Evolutionary conservation across 257 asterid genomes (phyloP).

Genomic region (Ocimum tenuiflorum): DNA sequence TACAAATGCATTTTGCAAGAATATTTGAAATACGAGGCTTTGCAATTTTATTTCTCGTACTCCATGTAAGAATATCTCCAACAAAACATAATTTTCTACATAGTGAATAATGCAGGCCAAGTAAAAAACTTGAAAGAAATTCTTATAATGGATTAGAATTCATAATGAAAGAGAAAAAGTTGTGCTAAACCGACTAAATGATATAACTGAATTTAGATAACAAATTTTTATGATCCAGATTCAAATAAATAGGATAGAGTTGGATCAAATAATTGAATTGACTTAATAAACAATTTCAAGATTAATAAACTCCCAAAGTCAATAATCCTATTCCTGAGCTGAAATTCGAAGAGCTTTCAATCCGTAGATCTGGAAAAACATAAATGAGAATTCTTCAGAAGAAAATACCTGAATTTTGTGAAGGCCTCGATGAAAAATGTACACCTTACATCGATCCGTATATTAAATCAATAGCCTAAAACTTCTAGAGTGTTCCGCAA

Average conservation of each 20-base stretch:
- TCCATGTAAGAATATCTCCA: background rate
- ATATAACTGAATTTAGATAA: no score
- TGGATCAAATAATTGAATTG: no score
- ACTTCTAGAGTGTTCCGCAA: no score
- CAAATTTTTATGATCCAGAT: no score
- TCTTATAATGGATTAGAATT: background rate
- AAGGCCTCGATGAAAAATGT: background rate
- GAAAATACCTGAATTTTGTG: background rate
- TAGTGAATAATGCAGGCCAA: background rate
- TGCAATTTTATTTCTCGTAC: background rate
- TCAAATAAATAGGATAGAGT: no score
- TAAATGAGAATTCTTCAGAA: background rate
- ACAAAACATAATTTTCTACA: background rate
- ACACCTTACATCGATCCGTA: slow-evolving; percentile 14
- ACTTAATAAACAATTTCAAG: background rate
- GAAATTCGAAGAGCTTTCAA: background rate
- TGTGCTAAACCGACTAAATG: no score
- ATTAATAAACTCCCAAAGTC: slow-evolving; percentile 6
- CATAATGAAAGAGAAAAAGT: no score
- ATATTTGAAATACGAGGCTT: no score
- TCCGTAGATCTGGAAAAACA: slow-evolving; percentile 12
- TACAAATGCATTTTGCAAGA: no score
- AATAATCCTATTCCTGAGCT: background rate
- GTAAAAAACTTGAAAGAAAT: background rate
- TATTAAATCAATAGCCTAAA: no score